Conservation (phyloP, 2,329 filamentous ascomycete genomes). For the Diaporthe amygdali region DNA sequence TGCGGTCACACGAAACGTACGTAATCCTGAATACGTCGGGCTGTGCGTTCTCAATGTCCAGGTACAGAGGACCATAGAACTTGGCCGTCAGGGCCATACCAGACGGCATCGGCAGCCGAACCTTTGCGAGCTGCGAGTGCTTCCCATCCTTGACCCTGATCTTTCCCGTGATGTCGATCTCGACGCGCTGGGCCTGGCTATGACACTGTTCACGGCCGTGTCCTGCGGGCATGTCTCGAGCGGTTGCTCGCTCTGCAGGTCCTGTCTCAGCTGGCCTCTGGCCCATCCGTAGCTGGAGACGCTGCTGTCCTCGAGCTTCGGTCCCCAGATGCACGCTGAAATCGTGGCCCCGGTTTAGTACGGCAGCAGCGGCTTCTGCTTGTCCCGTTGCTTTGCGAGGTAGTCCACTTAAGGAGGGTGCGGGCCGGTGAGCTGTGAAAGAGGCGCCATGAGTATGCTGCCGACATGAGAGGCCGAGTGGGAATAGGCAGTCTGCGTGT, state of each 20-base stretch:
- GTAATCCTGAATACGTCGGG: neutral
- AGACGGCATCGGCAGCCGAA: neutral
- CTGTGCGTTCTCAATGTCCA: neutral
- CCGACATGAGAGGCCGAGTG: no score
- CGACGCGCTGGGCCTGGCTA: no score
- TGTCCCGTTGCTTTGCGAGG: neutral
- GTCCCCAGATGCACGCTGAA: neutral
- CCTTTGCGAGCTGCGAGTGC: neutral
- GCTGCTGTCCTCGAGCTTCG: neutral
- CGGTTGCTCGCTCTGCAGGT: neutral
- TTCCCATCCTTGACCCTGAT: no score
- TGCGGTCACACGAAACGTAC: neutral
- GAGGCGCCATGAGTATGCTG: no score
- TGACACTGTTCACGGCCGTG: neutral
- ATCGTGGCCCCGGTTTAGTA: neutral
- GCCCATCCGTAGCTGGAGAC: no score
- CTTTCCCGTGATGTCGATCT: no score
- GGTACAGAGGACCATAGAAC: neutral
- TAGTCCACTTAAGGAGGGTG: neutral
- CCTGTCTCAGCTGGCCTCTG: neutral
- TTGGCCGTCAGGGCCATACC: neutral
- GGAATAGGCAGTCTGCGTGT: no score
- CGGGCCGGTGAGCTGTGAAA: neutral
- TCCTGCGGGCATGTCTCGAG: neutral
- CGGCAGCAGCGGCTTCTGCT: neutral